A percentile compares a stretch with the other conserved stretches of the same genome.
phyloP scores from a whole-genome alignment of 768 basidiomycete genomes.

The Sarcodon aspratus region DNA sequence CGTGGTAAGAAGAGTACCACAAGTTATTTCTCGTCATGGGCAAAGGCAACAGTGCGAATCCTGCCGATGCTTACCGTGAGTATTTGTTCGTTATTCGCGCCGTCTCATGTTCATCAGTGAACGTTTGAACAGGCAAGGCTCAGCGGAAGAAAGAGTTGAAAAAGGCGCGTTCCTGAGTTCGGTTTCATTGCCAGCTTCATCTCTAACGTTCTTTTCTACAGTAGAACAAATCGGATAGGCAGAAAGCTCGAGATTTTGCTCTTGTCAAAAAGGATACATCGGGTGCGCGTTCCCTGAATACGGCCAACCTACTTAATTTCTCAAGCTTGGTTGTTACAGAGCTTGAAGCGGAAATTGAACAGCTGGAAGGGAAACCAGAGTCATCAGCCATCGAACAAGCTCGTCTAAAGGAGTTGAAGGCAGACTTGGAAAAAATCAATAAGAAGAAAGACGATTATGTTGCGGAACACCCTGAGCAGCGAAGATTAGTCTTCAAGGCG shows the following conservation, averaged over 20 bases:
- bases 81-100: constrained; percentile 8
- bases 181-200: background rate
- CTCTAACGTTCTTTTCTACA: constrained; percentile 20
- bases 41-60: constrained; percentile 81
- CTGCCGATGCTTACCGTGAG: constrained; percentile 88
- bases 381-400: constrained; percentile 41
- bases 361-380: constrained; percentile 40
- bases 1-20: constrained; percentile 18
- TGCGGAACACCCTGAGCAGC: constrained; percentile 86
- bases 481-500: constrained; percentile 66
- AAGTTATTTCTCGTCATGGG: constrained; percentile 38
- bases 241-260: constrained; percentile 78
- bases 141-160: constrained; percentile 92
- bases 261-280: constrained; percentile 90
- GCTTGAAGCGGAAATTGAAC: constrained; percentile 70
- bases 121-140: constrained; percentile 61
- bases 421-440: constrained; percentile 70
- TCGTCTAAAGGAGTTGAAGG: constrained; percentile 61
- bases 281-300: constrained; percentile 30
- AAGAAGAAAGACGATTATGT: constrained; percentile 89
- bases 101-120: background rate
- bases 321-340: constrained; percentile 29
- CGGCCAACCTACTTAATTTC: background rate
- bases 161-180: constrained; percentile 46
- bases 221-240: constrained; percentile 86